Evolutionary conservation across 2,329 filamentous ascomycete species (phyloP), one percentile per base, ranked within the genome.

Genomic region (Epichloe uncinata): DNA sequence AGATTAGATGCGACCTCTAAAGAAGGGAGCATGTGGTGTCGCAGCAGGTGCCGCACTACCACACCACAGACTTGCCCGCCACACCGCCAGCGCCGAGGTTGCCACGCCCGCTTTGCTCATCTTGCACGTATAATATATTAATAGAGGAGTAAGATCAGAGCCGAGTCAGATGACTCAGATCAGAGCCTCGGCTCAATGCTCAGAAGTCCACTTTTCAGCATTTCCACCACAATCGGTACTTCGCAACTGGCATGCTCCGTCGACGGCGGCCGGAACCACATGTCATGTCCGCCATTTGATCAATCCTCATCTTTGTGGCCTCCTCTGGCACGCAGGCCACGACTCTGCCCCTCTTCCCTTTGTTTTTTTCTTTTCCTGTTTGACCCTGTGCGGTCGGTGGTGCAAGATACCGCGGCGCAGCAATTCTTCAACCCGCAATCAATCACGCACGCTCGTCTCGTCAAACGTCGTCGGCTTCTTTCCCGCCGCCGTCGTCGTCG

Each of bases 211-310:
- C 35, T 36, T 44, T 42, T 18, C 20, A 36, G 44, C 30, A 36
- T 20, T 16, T 42, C 40, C 33, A 30, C 47, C 44, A 42, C 40
- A 16, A 20, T 13, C 2, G 7, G 26, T 26, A 8, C 18, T 41
- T 41, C 18, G 5, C 42, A n/a, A 43, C 42, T 43, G 42, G 50
- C 47, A 52, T 49, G 48, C 26, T 36, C 37, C 38, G n/a, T 37
- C 35, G 37, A 52, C 44, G 51, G 49, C 50, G 44, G 47, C 50
- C 50, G 48, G 48, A 46, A 54, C 50, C 54, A 57, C 56, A 57
- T 57, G 54, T 52, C 54, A 53, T 45, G 46, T 48, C 47, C 42
- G 33, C 34, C 47, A 43, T 38, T 47, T 47, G 47, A 52, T 45
- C 43, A 34, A 18, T 9, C 30, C 37, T 49, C 33, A 38, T 49